Evolutionary conservation across 2,329 filamentous ascomycete genomes (phyloP).

Genomic region (Microsporum audouinii): DNA sequence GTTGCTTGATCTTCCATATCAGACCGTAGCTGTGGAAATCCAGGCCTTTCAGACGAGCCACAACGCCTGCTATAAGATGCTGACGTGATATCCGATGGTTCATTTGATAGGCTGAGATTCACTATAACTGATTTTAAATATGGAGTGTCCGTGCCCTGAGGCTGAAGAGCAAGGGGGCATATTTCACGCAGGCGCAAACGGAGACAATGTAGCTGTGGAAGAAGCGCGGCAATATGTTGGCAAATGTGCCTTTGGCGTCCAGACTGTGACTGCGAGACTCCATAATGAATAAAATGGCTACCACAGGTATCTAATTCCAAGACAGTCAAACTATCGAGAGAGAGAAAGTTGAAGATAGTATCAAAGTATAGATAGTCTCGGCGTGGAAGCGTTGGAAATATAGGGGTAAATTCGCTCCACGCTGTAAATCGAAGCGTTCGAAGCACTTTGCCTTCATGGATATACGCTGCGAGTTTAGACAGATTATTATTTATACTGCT

Average conservation of each 20-base stretch:
- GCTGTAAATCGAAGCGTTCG: background rate
- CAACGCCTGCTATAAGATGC: background rate
- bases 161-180: background rate
- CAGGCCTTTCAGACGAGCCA: background rate
- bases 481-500: background rate
- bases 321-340: background rate
- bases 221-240: background rate
- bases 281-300: background rate
- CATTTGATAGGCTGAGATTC: constrained; percentile 6
- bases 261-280: background rate
- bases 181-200: constrained; percentile 6
- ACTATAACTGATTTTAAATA: background rate
- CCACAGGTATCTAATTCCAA: constrained; percentile 6
- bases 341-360: background rate
- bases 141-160: background rate
- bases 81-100: background rate
- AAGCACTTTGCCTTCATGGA: background rate
- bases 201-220: background rate
- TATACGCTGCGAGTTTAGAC: background rate
- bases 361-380: background rate
- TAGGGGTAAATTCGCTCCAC: background rate
- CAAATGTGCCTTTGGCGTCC: background rate
- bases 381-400: background rate
- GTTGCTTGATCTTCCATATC: constrained; percentile 1
- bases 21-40: background rate